Evolutionary conservation across 1,139 yeast genomes (phyloP).

Genomic region (Arxiozyma heterogenica): DNA sequence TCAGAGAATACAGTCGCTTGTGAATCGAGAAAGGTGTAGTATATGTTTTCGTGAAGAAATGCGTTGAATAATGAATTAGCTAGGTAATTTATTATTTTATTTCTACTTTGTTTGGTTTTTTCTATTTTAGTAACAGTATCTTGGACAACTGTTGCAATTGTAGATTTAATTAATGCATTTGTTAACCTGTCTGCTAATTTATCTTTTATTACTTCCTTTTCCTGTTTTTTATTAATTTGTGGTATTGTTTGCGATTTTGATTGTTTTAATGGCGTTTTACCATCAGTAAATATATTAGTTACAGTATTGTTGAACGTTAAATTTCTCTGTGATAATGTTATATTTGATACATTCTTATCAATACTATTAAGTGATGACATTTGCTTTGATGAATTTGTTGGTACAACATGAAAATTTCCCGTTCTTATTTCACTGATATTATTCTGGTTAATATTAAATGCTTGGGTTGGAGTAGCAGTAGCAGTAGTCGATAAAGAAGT

Average conservation of each 20-base stretch:
- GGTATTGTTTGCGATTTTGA: background rate
- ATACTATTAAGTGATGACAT: too few species aligned
- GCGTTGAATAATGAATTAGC: constrained; percentile 44
- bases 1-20: constrained; percentile 35
- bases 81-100: constrained; percentile 3
- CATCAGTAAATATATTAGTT: background rate
- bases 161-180: constrained; percentile 30
- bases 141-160: constrained; percentile 11
- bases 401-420: too few species aligned
- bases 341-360: background rate
- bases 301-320: background rate
- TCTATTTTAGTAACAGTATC: background rate
- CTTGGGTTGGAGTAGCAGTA: background rate
- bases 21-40: constrained; percentile 36
- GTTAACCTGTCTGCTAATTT: constrained; percentile 25
- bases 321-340: background rate
- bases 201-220: constrained; percentile 1
- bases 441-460: background rate
- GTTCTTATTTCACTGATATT: background rate
- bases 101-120: background rate
- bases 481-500: background rate
- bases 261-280: background rate
- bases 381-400: background rate
- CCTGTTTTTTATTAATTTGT: background rate
- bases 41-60: constrained; percentile 49